Base-by-base conservation (phyloP, 2,329 filamentous ascomycete genomes). In the Cryphonectria radicalis region DNA sequence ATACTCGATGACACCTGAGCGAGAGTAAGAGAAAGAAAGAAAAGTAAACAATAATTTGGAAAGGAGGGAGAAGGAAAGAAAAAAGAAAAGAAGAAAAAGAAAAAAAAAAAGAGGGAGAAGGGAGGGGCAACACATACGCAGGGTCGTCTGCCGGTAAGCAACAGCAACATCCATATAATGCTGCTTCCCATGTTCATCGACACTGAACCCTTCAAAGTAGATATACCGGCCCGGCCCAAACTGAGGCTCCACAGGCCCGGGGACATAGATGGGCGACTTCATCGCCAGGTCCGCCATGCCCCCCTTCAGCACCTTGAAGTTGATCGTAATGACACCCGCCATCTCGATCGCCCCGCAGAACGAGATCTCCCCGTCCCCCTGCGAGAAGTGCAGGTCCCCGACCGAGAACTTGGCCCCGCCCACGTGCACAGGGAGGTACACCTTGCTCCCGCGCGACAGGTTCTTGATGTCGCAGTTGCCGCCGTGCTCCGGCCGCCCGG, bases 381-480 rank as follows among this genome's bases (percentile, higher is more conserved):
- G 92, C 4, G 89, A 91, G 81, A 96, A 97, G 81, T 97, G 94
- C 50, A 97, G 82, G 78, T 97, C 95, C 17, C 95, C 95, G 0
- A 97, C 95, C 60, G 89, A 92, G 81, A 97, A 97, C 78, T 97
- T 97, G 62, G 94, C 95, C 0, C 95, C 95, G 0, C 87, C 82
- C 5, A 98, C 93, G 77, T 97, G 94, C 0, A 98, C 92, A 0
- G 95, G 95, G 0, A 97, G 86, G 79, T 94, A 97, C 0, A 97
- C 92, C 78, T 95, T 95, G 71, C 87, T 91, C 1, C 93, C 93
- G 8, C 71, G 66, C 7, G 69, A 71, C 42, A 97, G 84, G 76
- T 96, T 96, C 83, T 97, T 97, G 80, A 97, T 96, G 75, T 97
- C 94, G 78, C 93, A 96, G 77, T 97, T 97, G 0, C 94, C 95